These are phyloP conservation scores for Papiliotrema nemorosa DNA, from an alignment of 1,284 basidiomycete genomes.

Conservation along the genomic window DNA sequence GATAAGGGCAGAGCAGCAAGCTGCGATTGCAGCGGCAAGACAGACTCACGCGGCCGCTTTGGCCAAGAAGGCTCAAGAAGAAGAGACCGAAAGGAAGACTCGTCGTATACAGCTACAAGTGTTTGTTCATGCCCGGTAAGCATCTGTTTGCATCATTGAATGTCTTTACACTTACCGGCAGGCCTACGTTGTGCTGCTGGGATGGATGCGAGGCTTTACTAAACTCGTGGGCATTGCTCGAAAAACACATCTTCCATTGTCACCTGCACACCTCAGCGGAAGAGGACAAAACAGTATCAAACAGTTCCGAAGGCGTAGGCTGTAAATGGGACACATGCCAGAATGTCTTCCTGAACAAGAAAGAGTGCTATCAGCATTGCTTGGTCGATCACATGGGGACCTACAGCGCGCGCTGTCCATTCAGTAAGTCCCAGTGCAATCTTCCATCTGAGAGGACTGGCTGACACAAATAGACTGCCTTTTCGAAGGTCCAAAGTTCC, in stretches of 20 bases:
- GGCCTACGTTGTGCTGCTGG: conserved; percentile 30
- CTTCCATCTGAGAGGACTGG: conserved; percentile 1
- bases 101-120: conserved; percentile 33
- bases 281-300: neutral
- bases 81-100: conserved; percentile 15
- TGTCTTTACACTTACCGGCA: conserved; percentile 1
- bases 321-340: conserved; percentile 28
- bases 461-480: no score
- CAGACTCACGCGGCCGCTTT: conserved; percentile 4
- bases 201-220: conserved; percentile 24
- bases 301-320: neutral
- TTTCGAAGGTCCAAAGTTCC: conserved; percentile 26
- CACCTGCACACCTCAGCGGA: conserved; percentile 19
- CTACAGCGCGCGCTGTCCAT: conserved; percentile 36
- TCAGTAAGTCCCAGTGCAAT: no score
- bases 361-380: conserved; percentile 25
- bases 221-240: conserved; percentile 34
- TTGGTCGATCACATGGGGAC: conserved; percentile 27
- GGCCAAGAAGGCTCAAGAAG: conserved; percentile 3
- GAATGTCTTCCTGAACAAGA: conserved; percentile 6
- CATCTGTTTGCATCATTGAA: neutral
- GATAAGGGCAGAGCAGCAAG: conserved; percentile 13
- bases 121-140: conserved; percentile 35
- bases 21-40: conserved; percentile 16
- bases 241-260: conserved; percentile 32